Conservation (phyloP, 257 asterid genomes). For the Solanum ossicruentum region DNA sequence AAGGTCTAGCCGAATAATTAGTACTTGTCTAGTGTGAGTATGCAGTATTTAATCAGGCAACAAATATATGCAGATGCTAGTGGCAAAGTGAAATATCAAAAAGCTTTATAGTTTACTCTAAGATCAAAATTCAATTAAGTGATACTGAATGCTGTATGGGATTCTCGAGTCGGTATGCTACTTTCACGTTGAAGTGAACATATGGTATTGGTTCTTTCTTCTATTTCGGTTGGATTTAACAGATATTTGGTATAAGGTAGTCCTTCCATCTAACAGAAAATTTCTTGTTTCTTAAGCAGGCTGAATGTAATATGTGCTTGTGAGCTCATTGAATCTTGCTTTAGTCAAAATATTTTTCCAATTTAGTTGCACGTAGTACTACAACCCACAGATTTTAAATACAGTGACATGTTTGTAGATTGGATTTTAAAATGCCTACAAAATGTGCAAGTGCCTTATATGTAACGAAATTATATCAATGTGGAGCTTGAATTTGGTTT, state of each 20-base stretch:
- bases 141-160: neutral
- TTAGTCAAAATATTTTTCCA: neutral
- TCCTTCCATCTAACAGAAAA: neutral
- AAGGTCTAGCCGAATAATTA: neutral
- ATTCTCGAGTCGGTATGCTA: neutral
- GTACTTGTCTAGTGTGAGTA: neutral
- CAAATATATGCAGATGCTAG: neutral
- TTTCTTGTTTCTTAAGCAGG: neutral
- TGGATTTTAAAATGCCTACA: neutral
- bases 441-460: neutral
- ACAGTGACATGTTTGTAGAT: neutral
- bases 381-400: neutral
- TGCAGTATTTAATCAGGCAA: neutral
- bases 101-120: neutral
- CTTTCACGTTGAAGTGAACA: neutral
- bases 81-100: neutral
- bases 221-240: neutral
- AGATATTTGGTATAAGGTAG: neutral
- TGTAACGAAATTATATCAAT: neutral
- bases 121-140: neutral
- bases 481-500: neutral
- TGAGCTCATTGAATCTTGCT: neutral
- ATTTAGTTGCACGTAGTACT: neutral
- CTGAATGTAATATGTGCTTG: neutral
- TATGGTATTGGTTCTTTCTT: neutral